Evolutionary conservation across 2,329 filamentous ascomycete species (phyloP).

Genomic region (Fusarium stilboides): DNA sequence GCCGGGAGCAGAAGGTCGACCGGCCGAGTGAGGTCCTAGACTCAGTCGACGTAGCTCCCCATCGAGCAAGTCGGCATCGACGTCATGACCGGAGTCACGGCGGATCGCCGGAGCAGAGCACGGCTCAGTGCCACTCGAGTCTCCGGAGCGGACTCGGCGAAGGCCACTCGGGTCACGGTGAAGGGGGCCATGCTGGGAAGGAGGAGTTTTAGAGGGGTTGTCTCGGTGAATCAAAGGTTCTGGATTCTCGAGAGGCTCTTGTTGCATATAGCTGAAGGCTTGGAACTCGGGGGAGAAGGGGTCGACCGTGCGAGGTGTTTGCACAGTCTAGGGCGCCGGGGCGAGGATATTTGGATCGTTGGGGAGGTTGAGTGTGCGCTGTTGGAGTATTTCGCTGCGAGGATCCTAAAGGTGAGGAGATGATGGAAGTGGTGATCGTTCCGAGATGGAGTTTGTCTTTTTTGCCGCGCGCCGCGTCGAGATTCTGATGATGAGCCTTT

Average conservation of each 20-base stretch:
- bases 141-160: constrained; percentile 52
- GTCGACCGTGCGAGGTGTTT: constrained; percentile 65
- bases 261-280: constrained; percentile 74
- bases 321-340: constrained; percentile 64
- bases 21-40: constrained; percentile 50
- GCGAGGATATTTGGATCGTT: constrained; percentile 15
- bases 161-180: constrained; percentile 60
- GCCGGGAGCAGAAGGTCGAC: constrained; percentile 58
- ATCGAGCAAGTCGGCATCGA: constrained; percentile 63
- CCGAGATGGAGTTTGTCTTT: constrained; percentile 38
- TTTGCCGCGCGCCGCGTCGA: constrained; percentile 48
- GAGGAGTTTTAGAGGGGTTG: constrained; percentile 53
- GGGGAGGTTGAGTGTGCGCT: constrained; percentile 24
- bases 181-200: constrained; percentile 72
- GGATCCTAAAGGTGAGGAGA: constrained; percentile 31
- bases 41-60: constrained; percentile 70
- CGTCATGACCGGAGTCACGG: constrained; percentile 51
- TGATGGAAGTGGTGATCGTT: constrained; percentile 39
- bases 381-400: constrained; percentile 36
- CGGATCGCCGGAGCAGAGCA: constrained; percentile 52
- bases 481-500: constrained; percentile 36
- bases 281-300: constrained; percentile 52
- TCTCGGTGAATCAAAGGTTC: constrained; percentile 58
- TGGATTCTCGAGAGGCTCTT: constrained; percentile 66
- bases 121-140: constrained; percentile 57